phyloP scores from a whole-genome alignment of 2,329 filamentous ascomycete genomes.

The Trichoderma gracile region DNA sequence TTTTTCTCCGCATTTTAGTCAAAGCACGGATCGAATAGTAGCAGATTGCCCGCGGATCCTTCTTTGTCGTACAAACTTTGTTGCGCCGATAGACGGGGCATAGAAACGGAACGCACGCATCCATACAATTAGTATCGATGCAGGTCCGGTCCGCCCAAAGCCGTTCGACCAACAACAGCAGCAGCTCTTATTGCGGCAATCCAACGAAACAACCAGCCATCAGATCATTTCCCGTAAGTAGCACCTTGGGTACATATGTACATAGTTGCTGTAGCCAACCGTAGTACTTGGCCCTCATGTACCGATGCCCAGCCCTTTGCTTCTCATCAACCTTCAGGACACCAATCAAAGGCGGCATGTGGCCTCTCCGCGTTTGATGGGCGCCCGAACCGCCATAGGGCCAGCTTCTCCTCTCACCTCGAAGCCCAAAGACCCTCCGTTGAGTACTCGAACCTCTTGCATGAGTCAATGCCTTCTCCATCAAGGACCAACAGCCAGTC shows the following conservation, averaged over 20 bases:
- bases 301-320: not conserved
- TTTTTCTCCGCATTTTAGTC: no score
- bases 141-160: constrained; percentile 4
- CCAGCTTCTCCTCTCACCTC: not conserved
- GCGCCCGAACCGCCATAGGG: constrained; percentile 13
- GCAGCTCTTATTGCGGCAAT: not conserved
- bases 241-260: not conserved
- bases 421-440: not conserved
- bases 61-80: no score
- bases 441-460: not conserved
- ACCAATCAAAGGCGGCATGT: not conserved
- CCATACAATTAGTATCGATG: constrained; percentile 11
- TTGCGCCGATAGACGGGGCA: no score
- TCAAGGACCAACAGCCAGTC: not conserved
- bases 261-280: not conserved
- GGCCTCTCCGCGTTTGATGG: not conserved
- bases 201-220: not conserved
- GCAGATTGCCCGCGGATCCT: no score
- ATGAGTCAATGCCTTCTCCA: no score
- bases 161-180: not conserved
- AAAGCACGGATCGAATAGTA: no score
- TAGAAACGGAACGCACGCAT: no score
- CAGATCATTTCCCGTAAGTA: not conserved
- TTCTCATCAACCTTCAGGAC: not conserved
- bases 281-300: not conserved